These are phyloP conservation scores for Eucalyptus erythrocorys DNA, from an alignment of 345 rosid genomes.

Conservation along the genomic window DNA sequence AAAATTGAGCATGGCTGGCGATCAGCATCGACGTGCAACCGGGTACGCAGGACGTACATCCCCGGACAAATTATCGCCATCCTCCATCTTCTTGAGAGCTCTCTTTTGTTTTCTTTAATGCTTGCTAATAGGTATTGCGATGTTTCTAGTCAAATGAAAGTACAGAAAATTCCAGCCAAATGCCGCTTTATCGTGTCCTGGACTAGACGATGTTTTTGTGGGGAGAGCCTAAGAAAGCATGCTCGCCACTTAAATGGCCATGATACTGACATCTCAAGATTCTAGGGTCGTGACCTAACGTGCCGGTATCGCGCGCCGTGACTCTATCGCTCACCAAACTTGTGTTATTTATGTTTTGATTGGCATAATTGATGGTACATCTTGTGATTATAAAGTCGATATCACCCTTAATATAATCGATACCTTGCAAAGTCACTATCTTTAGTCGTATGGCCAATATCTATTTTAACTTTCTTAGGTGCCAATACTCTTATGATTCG, in stretches of 20 bases:
- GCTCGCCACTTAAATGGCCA: neutral
- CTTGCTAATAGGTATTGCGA: neutral
- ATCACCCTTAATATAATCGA: neutral
- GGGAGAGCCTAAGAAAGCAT: neutral
- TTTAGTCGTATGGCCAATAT: neutral
- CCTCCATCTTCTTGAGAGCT: neutral
- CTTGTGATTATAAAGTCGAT: neutral
- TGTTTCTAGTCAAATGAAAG: neutral
- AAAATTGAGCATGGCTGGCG: neutral
- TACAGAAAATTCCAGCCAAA: neutral
- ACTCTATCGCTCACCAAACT: neutral
- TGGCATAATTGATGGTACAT: rapidly evolving
- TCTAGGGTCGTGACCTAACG: neutral
- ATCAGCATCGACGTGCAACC: neutral
- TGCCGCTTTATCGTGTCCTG: neutral
- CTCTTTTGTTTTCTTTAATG: neutral
- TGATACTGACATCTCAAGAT: neutral
- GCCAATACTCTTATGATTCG: neutral
- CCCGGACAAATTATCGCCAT: neutral
- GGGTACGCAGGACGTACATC: neutral
- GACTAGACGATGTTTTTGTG: neutral
- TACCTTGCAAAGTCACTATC: neutral
- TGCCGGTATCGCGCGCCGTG: rapidly evolving
- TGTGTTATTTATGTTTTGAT: neutral
- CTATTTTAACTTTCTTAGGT: neutral